Evolutionary conservation across 345 rosid species (phyloP).

Genomic region (Eucalyptus marginata): DNA sequence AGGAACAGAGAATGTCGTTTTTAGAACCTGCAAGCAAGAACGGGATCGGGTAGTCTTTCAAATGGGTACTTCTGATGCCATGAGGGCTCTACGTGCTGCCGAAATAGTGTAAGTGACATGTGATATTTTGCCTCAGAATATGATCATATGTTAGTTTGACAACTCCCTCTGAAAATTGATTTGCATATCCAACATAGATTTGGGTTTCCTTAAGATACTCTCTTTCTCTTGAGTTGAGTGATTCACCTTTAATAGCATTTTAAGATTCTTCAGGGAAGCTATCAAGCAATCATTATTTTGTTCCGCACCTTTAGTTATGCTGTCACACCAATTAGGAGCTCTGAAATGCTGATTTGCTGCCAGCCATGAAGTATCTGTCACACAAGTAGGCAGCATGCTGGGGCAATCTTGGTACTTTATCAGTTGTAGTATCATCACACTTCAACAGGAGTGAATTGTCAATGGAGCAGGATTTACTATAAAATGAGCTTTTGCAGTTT

Average conservation of each 20-base stretch:
- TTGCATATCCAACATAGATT: not conserved
- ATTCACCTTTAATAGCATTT: not conserved
- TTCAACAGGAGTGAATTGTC: not conserved
- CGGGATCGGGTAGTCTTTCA: constrained; percentile 60
- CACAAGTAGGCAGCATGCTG: not conserved
- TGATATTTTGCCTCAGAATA: not conserved
- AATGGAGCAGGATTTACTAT: not conserved
- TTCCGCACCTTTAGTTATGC: not conserved
- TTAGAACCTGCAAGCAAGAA: constrained; percentile 71
- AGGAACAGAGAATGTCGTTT: constrained; percentile 69
- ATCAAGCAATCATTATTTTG: not conserved
- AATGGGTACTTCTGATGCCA: constrained; percentile 94
- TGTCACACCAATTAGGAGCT: not conserved
- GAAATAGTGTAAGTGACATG: constrained; percentile 50
- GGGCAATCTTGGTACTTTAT: not conserved
- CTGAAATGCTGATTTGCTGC: not conserved
- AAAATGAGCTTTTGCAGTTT: not conserved
- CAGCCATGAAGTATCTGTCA: not conserved
- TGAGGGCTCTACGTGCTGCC: constrained; percentile 78
- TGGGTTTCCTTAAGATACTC: not conserved
- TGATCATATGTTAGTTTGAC: not conserved
- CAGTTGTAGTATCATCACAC: not conserved
- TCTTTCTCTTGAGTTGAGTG: not conserved
- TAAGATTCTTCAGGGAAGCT: not conserved
- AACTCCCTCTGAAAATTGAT: not conserved